phyloP scores from a whole-genome alignment of 2,329 filamentous ascomycete genomes.

The Penicillium expansum region DNA sequence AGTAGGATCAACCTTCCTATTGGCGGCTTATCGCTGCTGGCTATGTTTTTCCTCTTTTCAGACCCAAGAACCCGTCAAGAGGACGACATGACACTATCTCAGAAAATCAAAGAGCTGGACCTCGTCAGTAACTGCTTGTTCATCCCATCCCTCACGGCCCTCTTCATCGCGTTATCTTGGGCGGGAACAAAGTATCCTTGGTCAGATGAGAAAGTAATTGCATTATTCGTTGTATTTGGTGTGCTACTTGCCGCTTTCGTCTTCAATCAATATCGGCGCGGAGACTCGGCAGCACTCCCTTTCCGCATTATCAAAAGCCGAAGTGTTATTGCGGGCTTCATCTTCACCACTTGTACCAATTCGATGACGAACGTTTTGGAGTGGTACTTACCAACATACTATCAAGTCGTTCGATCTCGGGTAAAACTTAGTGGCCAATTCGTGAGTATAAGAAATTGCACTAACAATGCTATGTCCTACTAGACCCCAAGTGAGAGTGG shows the following conservation, averaged over 20 bases:
- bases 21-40: constrained; percentile 21
- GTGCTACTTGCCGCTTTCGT: background rate
- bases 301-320: constrained; percentile 32
- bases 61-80: constrained; percentile 14
- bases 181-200: background rate
- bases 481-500: constrained; percentile 24
- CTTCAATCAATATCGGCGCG: background rate
- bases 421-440: constrained; percentile 15
- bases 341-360: constrained; percentile 25
- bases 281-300: constrained; percentile 29
- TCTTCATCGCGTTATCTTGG: background rate
- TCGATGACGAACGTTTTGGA: constrained; percentile 25
- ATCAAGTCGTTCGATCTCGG: constrained; percentile 28
- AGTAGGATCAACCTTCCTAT: constrained; percentile 34
- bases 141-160: background rate
- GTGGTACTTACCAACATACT: constrained; percentile 37
- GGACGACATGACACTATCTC: constrained; percentile 13
- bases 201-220: background rate
- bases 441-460: constrained; percentile 1
- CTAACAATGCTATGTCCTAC: background rate
- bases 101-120: constrained; percentile 34
- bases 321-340: constrained; percentile 26
- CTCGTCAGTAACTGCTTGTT: constrained; percentile 15
- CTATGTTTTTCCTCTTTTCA: constrained; percentile 19
- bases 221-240: background rate